Percentiles rank a stretch among this genome's conserved stretches.
These are phyloP conservation scores for Lentinus tigrinus DNA, from an alignment of 768 basidiomycete species.

Conservation along the genomic window DNA sequence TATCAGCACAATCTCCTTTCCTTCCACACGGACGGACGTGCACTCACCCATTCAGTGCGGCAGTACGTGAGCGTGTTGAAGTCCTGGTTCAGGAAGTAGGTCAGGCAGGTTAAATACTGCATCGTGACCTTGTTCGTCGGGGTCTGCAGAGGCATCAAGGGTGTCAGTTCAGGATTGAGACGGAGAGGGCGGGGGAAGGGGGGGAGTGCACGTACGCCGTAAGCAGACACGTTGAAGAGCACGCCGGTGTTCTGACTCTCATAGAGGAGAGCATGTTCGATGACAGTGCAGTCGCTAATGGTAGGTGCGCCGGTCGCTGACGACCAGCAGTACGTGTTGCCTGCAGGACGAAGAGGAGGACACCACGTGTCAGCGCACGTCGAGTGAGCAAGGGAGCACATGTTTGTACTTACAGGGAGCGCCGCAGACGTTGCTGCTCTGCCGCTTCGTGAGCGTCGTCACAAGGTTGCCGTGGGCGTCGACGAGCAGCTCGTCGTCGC, in stretches of 20 bases:
- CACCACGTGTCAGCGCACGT: not conserved
- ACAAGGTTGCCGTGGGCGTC: not conserved
- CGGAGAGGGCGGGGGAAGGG: not conserved
- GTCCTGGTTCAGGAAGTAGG: slow-evolving; percentile 52
- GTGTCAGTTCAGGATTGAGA: not conserved
- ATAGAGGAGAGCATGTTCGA: slow-evolving; percentile 48
- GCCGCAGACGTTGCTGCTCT: slow-evolving; percentile 39
- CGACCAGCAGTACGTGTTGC: slow-evolving; percentile 42
- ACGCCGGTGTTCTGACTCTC: slow-evolving; percentile 46
- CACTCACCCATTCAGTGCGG: slow-evolving; percentile 43
- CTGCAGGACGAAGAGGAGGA: not conserved
- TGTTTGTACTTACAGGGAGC: slow-evolving; percentile 41
- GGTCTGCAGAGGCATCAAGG: slow-evolving; percentile 1
- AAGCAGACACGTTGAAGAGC: slow-evolving; percentile 10
- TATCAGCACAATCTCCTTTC: not conserved
- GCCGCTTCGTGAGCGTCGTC: slow-evolving; percentile 20
- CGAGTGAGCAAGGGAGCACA: not conserved
- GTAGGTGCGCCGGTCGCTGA: slow-evolving; percentile 47
- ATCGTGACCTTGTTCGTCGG: slow-evolving; percentile 40
- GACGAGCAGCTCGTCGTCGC: slow-evolving; percentile 19
- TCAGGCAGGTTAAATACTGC: slow-evolving; percentile 41
- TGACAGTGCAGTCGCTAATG: slow-evolving; percentile 47
- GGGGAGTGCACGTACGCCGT: slow-evolving; percentile 1
- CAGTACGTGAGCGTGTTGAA: slow-evolving; percentile 39
- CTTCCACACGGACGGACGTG: not conserved